Evolutionary conservation across 257 asterid genomes (phyloP).

Genomic region (Capsicum baccatum): DNA sequence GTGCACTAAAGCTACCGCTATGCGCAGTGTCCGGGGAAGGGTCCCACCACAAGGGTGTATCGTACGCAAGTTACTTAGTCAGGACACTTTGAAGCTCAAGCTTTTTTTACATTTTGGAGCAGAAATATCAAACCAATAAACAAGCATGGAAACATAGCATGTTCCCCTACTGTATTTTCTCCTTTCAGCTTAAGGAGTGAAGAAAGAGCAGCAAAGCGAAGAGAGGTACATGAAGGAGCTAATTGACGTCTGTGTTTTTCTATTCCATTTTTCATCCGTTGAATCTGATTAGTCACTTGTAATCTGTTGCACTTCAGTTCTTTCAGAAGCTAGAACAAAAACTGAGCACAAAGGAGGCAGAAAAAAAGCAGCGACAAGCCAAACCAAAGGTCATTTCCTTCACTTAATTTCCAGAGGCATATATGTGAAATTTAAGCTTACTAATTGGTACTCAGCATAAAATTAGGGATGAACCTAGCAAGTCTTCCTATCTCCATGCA

Average conservation of each 20-base stretch:
- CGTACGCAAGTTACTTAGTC: background rate
- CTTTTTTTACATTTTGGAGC: slow-evolving; percentile 30
- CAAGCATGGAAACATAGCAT: slow-evolving; percentile 41
- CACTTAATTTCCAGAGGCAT: slow-evolving; percentile 1
- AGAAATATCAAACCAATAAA: slow-evolving; percentile 53
- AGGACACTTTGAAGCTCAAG: background rate
- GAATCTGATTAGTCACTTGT: slow-evolving; percentile 20
- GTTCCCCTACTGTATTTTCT: slow-evolving; percentile 47
- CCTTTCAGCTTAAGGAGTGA: slow-evolving; percentile 80
- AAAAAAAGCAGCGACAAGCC: slow-evolving; percentile 48
- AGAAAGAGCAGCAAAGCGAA: slow-evolving; percentile 81
- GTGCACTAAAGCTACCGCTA: too few species aligned
- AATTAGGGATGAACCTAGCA: background rate
- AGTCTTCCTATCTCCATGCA: background rate
- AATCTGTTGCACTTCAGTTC: slow-evolving; percentile 44
- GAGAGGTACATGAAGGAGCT: slow-evolving; percentile 62
- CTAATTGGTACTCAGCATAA: background rate
- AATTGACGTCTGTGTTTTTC: slow-evolving; percentile 6
- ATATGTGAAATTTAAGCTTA: background rate
- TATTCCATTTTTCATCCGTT: slow-evolving; percentile 10
- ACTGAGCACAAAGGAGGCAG: slow-evolving; percentile 48
- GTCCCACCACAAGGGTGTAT: too few species aligned
- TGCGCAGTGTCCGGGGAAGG: too few species aligned
- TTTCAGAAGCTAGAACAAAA: slow-evolving; percentile 76
- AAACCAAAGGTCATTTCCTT: slow-evolving; percentile 57